Evolutionary conservation across 495 filamentous ascomycete species (phyloP), one percentile per base, ranked within the genome.

Genomic region (Aspergillus campestris): DNA sequence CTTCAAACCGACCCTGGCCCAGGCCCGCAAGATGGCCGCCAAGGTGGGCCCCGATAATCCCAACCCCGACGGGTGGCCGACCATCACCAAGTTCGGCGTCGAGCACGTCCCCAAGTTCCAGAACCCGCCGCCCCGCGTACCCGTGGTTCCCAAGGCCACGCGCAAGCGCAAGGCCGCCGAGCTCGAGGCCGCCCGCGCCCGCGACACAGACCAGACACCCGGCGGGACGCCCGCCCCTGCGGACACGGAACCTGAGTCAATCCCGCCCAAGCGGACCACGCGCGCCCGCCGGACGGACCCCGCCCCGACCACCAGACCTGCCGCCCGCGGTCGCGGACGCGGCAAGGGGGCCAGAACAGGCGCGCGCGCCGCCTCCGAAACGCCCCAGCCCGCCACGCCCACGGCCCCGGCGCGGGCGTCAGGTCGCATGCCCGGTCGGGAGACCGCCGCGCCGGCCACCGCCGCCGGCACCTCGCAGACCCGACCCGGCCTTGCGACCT

Each of bases 241-340:
- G 6, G 70, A 70, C 28, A 51, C 51, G 7, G 65, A 69, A 11
- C 49, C 60, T 33, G 66, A 70, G 5, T 28, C 34, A 4, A 4
- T 24, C 15, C 48, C 51, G 6, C 40, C 51, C 9, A 70, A 66
- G 50, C 65, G 70, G 10, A 61, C 62, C 9, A 60, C 67, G 12
- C 63, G 69, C 39, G 53, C 58, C 30, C 53, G 61, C n/a, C 57
- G 58, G 18, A 38, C 51, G 28, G 58, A 50, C 39, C 34, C 34
- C 52, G 0, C 31, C 43, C 31, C 37, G 18, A 24, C 56, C 36
- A 52, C 54, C 34, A 34, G 53, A 32, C 32, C 34, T 67, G 59
- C 63, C 70, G 71, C 40, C 57, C 60, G 51, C 70, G 67, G 59
- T 70, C 77, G 57, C 60, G 70, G 64, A 68, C 73, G 59, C 73